Evolutionary conservation across 805 yeast genomes (phyloP), one percentile per base, ranked within the genome.

Genomic region (Yamadazyma olivae): DNA sequence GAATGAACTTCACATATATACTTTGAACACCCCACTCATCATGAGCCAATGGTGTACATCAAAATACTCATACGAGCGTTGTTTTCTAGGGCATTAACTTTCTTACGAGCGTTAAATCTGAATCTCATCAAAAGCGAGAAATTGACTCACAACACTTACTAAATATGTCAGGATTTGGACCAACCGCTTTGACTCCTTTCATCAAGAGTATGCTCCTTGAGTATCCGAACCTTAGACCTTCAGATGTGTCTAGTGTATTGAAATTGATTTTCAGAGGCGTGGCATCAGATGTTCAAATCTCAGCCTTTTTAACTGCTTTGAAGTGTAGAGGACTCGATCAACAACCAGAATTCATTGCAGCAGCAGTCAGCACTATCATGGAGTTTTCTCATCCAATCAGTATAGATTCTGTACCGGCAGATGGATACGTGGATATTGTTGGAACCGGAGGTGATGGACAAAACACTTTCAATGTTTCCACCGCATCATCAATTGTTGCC

Each of bases 371-470:
- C 15, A 79, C 93, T 2, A 75, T 91, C 17, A 63, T 85, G 41
- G 76, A 77, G 48, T 81, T 73, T 48, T 79, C 93, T 5, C 74
- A 72, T 32, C 47, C 67, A 8, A 74, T 87, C n/a, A 64, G 71
- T 7, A 56, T 70, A 2, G 50, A 60, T 6, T 47, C 52, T 1
- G 73, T 75, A 10, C 75, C 73, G 26, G 49, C 62, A 1, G 59
- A 57, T 1, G 83, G 83, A 0, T 83, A 74, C 47, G 70, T 83
- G 5, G 99, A 93, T 57, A 86, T 93, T 20, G 99, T 93, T 5
- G 99, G 99, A 1, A 93, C 99, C 0, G 99, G 99, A 18, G 99
- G 99, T 12, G 99, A 93, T 56, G 96, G 96, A 2, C 96, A 93
- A 54, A 83, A 93, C 56, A 93, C 99, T 0, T 93, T 93, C 66